Base-by-base conservation (phyloP, 306 rosid genomes). In the Dryas octopetala region DNA sequence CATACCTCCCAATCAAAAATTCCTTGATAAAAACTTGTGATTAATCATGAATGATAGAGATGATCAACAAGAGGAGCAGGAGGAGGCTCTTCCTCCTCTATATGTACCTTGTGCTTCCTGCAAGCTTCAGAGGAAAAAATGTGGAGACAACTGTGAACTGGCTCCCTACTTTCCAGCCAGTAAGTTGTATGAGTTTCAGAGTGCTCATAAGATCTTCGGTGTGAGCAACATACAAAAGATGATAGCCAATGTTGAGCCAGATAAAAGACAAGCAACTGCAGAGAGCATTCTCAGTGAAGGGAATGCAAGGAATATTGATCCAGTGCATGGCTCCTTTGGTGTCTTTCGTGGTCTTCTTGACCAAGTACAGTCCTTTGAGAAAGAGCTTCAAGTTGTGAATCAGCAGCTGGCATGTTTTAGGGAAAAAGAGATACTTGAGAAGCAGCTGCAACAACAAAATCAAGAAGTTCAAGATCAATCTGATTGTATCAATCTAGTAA, bases 101-200 rank as follows among this genome's bases (percentile, higher is more conserved):
- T 32, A 58, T 28, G 74, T 43, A 40, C 58, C 82, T 6, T 73
- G 82, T 51, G 70, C 82, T 12, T 43, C 74, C 4, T 84, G 84
- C 54, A 84, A 63, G n/a, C 77, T 67, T 60, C 82, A 63, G 48
- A 73, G 77, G 48, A 76, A 64, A 41, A 80, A n/a, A 68, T 84
- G 82, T 15, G 74, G 41, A n/a, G 59, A 28, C 38, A 26, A 4
- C 4, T 83, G 84, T 69, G 79, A 72, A 7, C 2, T 79, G 19
- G 81, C 81, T 26, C 71, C 76, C 3, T 83, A 46, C 48, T 83
- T 76, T 45, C 82, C 82, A 4, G 54, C 66, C 0, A 68, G 17
- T 1, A 52, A 65, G 62, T 62, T 0, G 5, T 2, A 7, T 0
- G 87, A 84, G 4, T 80, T 73, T 28, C 54, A 41, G 54, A 57